Evolutionary conservation across 1,284 basidiomycete genomes (phyloP), one percentile per base, ranked within the genome.

Genomic region (Somion occarium): DNA sequence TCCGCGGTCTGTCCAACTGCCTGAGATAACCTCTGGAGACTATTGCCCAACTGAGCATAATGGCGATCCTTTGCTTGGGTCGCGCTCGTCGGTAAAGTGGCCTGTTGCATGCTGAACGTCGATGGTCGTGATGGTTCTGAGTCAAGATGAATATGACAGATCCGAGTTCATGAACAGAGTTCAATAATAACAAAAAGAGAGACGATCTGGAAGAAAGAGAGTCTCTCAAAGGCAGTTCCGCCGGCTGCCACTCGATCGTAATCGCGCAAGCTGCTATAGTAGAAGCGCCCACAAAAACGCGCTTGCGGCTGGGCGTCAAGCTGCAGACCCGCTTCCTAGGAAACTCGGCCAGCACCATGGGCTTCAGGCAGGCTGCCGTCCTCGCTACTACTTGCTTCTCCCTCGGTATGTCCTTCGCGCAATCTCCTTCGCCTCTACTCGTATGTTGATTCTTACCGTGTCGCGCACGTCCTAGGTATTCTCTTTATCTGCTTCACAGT

Each of bases 401-500:
- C 60, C 76, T 94, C 48, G 71, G 71, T 73, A 50, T 55, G 38
- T 47, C 46, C 43, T n/a, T n/a, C n/a, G 9, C 39, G 19, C 15
- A 48, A 23, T 34, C 46, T 18, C 30, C 26, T 13, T 27, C 49
- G 50, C 54, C 13, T 49, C 37, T 34, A 27, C 53, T 38, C 38
- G n/a, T 18, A 42, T 19, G 7, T 20, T 7, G 18, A 42, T 18
- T 7, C 18, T 9, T 9, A 42, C 7, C 39, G 34, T 11, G 11
- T 37, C 34, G n/a, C 18, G n/a, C n/a, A n/a, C n/a, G n/a, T n/a
- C n/a, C n/a, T n/a, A 90, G 88, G 93, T 53, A 85, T 94, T 58
- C 73, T 94, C 53, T 92, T 92, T 69, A 91, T 94, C 59, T 93
- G 88, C 69, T 84, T 87, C 65, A 86, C 87, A 68, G 80, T 94